Conservation (phyloP, 768 basidiomycete genomes). For the Hemileccinum rubropunctum region DNA sequence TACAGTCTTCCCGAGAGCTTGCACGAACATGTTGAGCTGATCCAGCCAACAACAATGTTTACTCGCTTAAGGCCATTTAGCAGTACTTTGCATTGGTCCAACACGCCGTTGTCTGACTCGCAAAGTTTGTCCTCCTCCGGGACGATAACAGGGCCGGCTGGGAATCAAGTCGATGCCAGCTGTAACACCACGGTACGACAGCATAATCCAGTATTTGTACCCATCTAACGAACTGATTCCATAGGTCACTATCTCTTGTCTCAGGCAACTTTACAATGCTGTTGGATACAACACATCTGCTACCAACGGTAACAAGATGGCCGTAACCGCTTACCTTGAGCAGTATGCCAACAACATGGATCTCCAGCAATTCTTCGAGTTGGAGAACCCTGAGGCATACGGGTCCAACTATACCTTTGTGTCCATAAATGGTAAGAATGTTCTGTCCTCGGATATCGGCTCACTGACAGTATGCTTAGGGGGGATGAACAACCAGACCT, state of each 20-base stretch:
- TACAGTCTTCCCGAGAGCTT: slow-evolving; percentile 65
- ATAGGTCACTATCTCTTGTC: slow-evolving; percentile 50
- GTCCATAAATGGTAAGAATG: slow-evolving; percentile 49
- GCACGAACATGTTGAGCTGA: slow-evolving; percentile 58
- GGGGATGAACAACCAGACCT: slow-evolving; percentile 57
- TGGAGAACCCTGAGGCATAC: slow-evolving; percentile 47
- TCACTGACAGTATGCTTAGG: slow-evolving; percentile 36
- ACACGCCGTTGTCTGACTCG: slow-evolving; percentile 1
- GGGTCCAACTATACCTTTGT: slow-evolving; percentile 51
- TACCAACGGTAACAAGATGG: slow-evolving; percentile 47
- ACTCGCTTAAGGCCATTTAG: slow-evolving; percentile 43
- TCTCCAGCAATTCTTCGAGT: slow-evolving; percentile 47
- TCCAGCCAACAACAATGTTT: slow-evolving; percentile 75
- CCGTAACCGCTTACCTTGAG: slow-evolving; percentile 52
- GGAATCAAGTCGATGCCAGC: slow-evolving; percentile 42
- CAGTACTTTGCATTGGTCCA: slow-evolving; percentile 38
- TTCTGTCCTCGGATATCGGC: background rate
- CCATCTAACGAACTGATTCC: background rate
- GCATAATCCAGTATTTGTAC: background rate
- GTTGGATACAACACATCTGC: slow-evolving; percentile 43
- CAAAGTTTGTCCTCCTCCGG: background rate
- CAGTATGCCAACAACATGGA: slow-evolving; percentile 55
- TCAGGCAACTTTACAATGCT: slow-evolving; percentile 55
- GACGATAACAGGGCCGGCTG: slow-evolving; percentile 30
- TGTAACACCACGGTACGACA: slow-evolving; percentile 39